These are phyloP conservation scores for Hyaloperonospora brassicae DNA, from an alignment of 352 stramenopile genomes.

Conservation along the genomic window DNA sequence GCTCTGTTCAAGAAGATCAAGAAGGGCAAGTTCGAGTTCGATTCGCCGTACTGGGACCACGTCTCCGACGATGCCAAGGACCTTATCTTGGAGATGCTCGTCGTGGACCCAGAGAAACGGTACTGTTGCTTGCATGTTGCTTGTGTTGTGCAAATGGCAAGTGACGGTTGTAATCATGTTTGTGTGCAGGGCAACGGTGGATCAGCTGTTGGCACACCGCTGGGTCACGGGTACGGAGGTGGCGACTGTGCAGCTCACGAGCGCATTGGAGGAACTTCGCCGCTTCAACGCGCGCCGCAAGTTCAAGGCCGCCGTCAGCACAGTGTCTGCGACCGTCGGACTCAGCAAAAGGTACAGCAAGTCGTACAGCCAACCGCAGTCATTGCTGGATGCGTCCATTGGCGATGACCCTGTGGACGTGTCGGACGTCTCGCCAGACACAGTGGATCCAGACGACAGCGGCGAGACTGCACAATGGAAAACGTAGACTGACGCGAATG, in stretches of 20 bases:
- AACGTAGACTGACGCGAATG: too few relatives aligned
- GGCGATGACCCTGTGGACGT: conserved; percentile 11
- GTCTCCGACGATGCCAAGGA: conserved; percentile 92
- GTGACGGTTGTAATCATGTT: conserved; percentile 5
- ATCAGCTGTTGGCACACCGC: conserved; percentile 80
- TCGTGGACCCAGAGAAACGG: conserved; percentile 86
- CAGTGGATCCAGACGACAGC: conserved; percentile 27
- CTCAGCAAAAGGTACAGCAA: conserved; percentile 77
- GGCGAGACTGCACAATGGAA: too few relatives aligned
- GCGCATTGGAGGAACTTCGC: conserved; percentile 86
- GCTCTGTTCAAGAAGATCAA: conserved; percentile 93
- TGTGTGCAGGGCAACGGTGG: conserved; percentile 56
- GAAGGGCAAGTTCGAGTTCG: conserved; percentile 91
- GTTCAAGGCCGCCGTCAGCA: conserved; percentile 90
- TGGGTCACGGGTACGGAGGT: conserved; percentile 86
- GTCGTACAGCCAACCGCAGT: conserved; percentile 34
- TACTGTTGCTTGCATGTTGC: conserved; percentile 10
- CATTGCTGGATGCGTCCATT: conserved; percentile 15
- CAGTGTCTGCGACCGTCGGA: conserved; percentile 62
- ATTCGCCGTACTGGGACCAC: conserved; percentile 93
- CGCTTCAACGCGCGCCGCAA: conserved; percentile 93
- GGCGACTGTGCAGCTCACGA: conserved; percentile 85
- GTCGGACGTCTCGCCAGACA: conserved; percentile 18
- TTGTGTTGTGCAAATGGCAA: neutral
- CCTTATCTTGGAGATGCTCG: conserved; percentile 89